Evolutionary conservation across 306 rosid genomes (phyloP), one percentile per base, ranked within the genome.

Genomic region (Oemleria cerasiformis): DNA sequence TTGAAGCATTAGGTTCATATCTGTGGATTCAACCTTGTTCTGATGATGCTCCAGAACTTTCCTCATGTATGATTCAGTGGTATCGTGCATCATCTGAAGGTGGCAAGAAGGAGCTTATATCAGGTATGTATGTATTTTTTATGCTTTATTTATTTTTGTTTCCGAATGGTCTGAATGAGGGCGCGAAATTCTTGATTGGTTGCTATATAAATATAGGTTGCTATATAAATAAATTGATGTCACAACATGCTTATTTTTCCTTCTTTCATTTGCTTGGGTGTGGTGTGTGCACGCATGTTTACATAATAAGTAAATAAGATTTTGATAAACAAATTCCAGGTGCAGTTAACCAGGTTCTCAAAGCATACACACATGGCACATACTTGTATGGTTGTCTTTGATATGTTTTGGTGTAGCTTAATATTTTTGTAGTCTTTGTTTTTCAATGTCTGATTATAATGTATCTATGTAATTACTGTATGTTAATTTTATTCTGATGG

Each of bases 1-100:
- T 81, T 50, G 98, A 92, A 78, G 79, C 73, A n/a, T 81, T 92
- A 76, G 96, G 96, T 77, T 92, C 98, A 63, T 92, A 73, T 86
- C 83, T 92, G 75, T 73, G 69, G 61, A 86, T 92, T 82, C 87
- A 84, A 59, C 78, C 96, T 68, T 87, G 82, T 81, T 84, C 88
- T 64, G 86, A 79, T 68, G 65, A 75, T 63, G 82, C 86, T 21
- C 94, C 88, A 14, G 89, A 86, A 20, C 83, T 89, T 71, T 89
- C 89, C 63, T 77, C 72, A 34, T 86, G 94, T 79, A 81, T 79
- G 55, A 83, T 92, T 83, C 94, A 87, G 73, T 92, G 98, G 98
- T 82, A 83, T 73, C 92, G 94, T n/a, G 67, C 84, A 68, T 81
- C 84, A 72, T 64, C 88, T 44, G 86, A 87, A 75, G 83, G 92